phyloP scores from a whole-genome alignment of 78 protist species.

The Dictyostelium firmibasis region DNA sequence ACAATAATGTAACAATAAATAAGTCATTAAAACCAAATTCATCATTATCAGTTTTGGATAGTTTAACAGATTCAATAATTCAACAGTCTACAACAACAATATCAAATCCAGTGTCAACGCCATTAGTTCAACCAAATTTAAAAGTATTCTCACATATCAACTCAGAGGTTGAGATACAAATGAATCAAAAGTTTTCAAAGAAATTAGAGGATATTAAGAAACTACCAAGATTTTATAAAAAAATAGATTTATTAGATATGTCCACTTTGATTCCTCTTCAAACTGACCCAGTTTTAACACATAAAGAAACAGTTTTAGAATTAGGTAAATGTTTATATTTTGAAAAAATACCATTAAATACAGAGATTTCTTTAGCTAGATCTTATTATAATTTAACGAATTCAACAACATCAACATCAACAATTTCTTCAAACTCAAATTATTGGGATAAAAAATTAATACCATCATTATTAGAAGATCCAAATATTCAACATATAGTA shows the following conservation, averaged over 20 bases:
- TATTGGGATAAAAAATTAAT: constrained; percentile 19
- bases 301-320: constrained; percentile 44
- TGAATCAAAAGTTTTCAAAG: background rate
- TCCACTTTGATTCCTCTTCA: constrained; percentile 1
- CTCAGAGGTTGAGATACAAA: constrained; percentile 29
- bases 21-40: background rate
- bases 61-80: constrained; percentile 2
- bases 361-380: background rate
- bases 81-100: background rate
- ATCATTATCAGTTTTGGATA: background rate
- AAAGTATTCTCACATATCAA: constrained; percentile 11
- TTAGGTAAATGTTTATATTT: constrained; percentile 51
- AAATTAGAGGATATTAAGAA: background rate
- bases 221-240: constrained; percentile 55
- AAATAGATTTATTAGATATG: constrained; percentile 27
- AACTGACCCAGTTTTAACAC: constrained; percentile 50
- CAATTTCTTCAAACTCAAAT: background rate
- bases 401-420: background rate
- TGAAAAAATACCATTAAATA: constrained; percentile 3
- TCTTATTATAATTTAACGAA: background rate
- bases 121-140: background rate
- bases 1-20: background rate
- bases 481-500: background rate
- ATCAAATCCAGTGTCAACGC: background rate
- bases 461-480: constrained; percentile 40